These are phyloP conservation scores for Nemophila menziesii DNA, from an alignment of 257 asterid species.

Conservation along the genomic window DNA sequence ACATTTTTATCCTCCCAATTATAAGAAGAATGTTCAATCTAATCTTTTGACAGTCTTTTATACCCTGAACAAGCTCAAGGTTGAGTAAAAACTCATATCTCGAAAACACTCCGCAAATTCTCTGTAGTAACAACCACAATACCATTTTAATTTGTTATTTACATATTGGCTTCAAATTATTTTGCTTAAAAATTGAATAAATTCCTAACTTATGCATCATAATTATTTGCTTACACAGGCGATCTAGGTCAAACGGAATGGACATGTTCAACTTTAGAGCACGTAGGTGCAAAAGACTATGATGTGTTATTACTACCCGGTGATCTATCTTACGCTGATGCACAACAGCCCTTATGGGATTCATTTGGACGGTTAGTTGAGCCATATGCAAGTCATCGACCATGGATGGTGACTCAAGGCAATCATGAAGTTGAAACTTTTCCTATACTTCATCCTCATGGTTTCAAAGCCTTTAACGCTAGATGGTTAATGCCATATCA, in stretches of 20 bases:
- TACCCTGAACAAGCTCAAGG: too few relatives aligned
- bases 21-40: too few relatives aligned
- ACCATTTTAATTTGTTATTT: too few relatives aligned
- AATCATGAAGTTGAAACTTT: conserved; percentile 70
- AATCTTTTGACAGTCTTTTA: too few relatives aligned
- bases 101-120: too few relatives aligned
- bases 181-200: neutral
- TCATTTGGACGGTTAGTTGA: conserved; percentile 71
- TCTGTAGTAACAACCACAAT: too few relatives aligned
- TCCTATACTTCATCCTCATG: conserved; percentile 42
- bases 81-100: too few relatives aligned
- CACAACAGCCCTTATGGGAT: conserved; percentile 73
- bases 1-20: too few relatives aligned
- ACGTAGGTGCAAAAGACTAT: conserved; percentile 41
- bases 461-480: conserved; percentile 62
- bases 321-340: conserved; percentile 74
- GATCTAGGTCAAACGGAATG: conserved; percentile 87
- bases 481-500: conserved; percentile 71
- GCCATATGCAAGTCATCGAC: conserved; percentile 54
- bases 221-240: conserved; percentile 21
- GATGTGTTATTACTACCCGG: conserved; percentile 71
- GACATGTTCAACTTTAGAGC: conserved; percentile 61
- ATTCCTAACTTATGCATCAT: neutral
- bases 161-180: too few relatives aligned
- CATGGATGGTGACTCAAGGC: conserved; percentile 91